Evolutionary conservation across 306 rosid species (phyloP).

Genomic region (Pyrus communis): DNA sequence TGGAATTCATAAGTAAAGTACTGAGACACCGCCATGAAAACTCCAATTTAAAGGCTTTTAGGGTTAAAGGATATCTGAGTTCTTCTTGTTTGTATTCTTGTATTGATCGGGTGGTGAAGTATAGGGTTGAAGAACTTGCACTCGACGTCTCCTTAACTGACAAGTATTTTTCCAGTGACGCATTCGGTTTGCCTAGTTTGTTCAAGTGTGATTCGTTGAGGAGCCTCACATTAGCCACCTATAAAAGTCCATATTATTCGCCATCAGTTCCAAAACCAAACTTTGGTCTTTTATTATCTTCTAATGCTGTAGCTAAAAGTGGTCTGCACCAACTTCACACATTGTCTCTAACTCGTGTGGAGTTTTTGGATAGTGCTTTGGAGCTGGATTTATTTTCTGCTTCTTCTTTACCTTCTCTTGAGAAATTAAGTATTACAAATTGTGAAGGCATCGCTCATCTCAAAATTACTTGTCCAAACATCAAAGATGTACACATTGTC

Average conservation of each 20-base stretch:
- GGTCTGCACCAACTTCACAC: background rate
- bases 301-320: background rate
- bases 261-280: too few species aligned
- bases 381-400: background rate
- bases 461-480: background rate
- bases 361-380: background rate
- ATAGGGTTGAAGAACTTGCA: background rate
- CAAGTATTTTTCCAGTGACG: too few species aligned
- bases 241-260: too few species aligned
- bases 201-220: background rate
- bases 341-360: background rate
- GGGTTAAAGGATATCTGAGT: background rate
- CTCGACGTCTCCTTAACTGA: background rate
- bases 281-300: background rate
- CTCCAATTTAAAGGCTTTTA: background rate
- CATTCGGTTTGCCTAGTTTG: background rate
- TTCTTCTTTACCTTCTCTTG: background rate
- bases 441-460: background rate
- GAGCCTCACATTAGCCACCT: background rate
- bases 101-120: background rate
- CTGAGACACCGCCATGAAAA: background rate
- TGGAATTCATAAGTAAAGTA: background rate
- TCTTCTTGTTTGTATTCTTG: background rate
- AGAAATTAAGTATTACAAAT: background rate
- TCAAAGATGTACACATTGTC: background rate